phyloP scores from a whole-genome alignment of 2,329 filamentous ascomycete species.

The Cladosporium sp. region DNA sequence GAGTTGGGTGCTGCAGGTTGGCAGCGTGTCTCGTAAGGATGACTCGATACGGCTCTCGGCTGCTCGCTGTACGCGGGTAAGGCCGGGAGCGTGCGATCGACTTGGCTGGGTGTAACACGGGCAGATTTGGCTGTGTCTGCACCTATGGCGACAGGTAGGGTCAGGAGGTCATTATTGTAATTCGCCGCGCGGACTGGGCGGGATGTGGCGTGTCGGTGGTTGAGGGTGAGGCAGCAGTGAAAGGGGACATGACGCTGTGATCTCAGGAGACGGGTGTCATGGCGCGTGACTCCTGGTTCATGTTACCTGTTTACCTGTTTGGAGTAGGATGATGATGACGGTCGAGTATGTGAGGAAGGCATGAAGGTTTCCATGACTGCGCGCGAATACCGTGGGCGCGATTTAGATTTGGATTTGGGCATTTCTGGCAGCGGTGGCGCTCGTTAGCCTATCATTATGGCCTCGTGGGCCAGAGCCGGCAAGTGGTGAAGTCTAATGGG shows the following conservation, averaged over 20 bases:
- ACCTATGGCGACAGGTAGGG: no score
- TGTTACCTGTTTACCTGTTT: not conserved
- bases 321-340: not conserved
- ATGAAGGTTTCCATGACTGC: not conserved
- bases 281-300: not conserved
- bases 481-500: not conserved
- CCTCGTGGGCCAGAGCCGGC: slow-evolving; percentile 9
- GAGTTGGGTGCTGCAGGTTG: not conserved
- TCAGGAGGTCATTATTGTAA: slow-evolving; percentile 8
- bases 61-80: slow-evolving; percentile 3
- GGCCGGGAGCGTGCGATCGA: slow-evolving; percentile 6
- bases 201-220: slow-evolving; percentile 12
- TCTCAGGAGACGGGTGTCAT: not conserved
- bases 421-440: not conserved
- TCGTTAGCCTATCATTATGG: slow-evolving; percentile 12
- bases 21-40: slow-evolving; percentile 9
- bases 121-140: no score
- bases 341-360: not conserved
- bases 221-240: not conserved
- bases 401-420: slow-evolving; percentile 7
- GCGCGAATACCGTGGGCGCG: slow-evolving; percentile 11
- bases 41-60: slow-evolving; percentile 7
- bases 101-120: not conserved
- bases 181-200: slow-evolving; percentile 13
- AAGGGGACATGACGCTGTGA: slow-evolving; percentile 9